Percentiles rank a stretch among this genome's conserved stretches.
These are phyloP conservation scores for Teunomyces funiuensis DNA, from an alignment of 805 yeast species.

Conservation along the genomic window DNA sequence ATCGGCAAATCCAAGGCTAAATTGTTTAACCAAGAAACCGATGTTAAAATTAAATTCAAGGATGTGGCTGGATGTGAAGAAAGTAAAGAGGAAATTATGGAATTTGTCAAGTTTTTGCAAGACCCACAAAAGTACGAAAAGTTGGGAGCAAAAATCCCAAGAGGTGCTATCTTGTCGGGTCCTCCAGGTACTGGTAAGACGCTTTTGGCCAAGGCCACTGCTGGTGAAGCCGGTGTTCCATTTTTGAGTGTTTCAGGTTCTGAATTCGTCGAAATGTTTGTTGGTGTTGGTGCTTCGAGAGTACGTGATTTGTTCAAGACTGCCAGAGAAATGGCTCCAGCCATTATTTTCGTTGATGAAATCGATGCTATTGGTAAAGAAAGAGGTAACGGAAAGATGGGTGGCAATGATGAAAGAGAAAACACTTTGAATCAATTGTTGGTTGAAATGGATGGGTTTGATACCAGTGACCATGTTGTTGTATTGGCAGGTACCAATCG, in stretches of 20 bases:
- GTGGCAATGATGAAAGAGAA: conserved; percentile 92
- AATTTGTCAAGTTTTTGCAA: conserved; percentile 85
- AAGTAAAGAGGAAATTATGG: conserved; percentile 94
- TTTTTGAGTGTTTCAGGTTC: conserved; percentile 90
- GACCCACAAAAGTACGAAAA: conserved; percentile 81
- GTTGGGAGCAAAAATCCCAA: conserved; percentile 90
- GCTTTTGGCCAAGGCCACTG: conserved; percentile 88
- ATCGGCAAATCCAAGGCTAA: conserved; percentile 80
- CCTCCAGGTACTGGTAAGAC: conserved; percentile 99
- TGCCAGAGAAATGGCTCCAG: conserved; percentile 87
- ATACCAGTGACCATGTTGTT: conserved; percentile 84
- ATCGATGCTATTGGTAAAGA: conserved; percentile 95
- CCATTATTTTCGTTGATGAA: conserved; percentile 89
- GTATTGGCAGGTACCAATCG: conserved; percentile 95
- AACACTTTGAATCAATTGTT: conserved; percentile 87
- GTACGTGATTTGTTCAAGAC: conserved; percentile 90
- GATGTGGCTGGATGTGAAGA: conserved; percentile 96
- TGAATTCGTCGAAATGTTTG: conserved; percentile 96
- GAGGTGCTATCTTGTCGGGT: conserved; percentile 93
- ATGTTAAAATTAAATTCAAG: conserved; percentile 75
- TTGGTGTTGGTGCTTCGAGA: conserved; percentile 94
- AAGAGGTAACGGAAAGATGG: conserved; percentile 66
- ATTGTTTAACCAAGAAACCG: conserved; percentile 77
- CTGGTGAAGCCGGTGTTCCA: conserved; percentile 96
- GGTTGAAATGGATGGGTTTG: conserved; percentile 96